These are phyloP conservation scores for Penicillium pancosmium DNA, from an alignment of 495 filamentous ascomycete species.

Conservation along the genomic window DNA sequence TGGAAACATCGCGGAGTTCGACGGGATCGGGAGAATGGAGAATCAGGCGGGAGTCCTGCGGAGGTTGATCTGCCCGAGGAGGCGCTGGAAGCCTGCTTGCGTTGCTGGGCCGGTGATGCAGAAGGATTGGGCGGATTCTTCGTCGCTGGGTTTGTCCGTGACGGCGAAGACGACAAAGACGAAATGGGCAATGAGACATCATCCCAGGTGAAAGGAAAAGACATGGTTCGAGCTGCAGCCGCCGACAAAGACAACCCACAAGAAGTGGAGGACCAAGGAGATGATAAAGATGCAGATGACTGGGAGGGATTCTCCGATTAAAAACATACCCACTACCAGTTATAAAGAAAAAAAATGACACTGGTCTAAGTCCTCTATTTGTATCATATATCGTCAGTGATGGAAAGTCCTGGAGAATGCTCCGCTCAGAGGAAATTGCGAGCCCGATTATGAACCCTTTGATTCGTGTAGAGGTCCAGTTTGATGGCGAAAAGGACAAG, in stretches of 20 bases:
- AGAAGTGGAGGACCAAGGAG: slow-evolving; percentile 24
- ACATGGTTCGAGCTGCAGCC: slow-evolving; percentile 7
- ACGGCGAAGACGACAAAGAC: slow-evolving; percentile 24
- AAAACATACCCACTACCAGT: slow-evolving; percentile 2
- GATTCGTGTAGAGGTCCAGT: slow-evolving; percentile 71
- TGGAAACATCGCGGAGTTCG: slow-evolving; percentile 71
- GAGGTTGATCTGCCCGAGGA: slow-evolving; percentile 46
- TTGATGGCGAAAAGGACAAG: slow-evolving; percentile 78
- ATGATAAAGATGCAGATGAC: slow-evolving; percentile 38
- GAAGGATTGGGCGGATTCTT: slow-evolving; percentile 79
- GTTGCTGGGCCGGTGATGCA: slow-evolving; percentile 77
- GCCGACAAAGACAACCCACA: slow-evolving; percentile 13
- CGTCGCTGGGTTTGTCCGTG: slow-evolving; percentile 65
- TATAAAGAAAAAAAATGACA: neutral
- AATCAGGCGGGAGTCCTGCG: slow-evolving; percentile 8
- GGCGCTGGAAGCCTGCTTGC: slow-evolving; percentile 73
- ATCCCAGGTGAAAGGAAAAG: neutral
- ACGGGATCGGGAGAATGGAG: slow-evolving; percentile 29
- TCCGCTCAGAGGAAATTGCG: slow-evolving; percentile 62
- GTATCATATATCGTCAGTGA: neutral
- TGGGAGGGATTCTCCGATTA: slow-evolving; percentile 54
- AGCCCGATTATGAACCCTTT: slow-evolving; percentile 67
- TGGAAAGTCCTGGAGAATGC: neutral
- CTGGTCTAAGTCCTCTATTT: neutral
- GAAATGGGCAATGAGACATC: neutral